phyloP scores from a whole-genome alignment of 1,284 basidiomycete species.

The Ganoderma boninense region DNA sequence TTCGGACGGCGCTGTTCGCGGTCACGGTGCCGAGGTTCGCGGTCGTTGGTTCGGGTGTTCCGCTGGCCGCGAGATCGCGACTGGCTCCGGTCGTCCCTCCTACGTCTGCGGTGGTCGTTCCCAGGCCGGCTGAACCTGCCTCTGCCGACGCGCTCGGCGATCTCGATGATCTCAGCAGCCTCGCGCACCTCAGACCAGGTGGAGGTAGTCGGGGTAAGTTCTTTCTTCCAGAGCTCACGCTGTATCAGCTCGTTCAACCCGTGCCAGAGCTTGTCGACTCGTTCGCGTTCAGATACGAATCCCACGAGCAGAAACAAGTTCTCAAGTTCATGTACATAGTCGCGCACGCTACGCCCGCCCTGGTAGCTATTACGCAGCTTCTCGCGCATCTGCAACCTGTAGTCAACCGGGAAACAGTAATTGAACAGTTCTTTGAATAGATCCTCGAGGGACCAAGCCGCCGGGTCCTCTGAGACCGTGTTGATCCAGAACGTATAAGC shows the following conservation, averaged over 20 bases:
- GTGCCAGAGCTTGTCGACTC: slow-evolving; percentile 46
- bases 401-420: slow-evolving; percentile 53
- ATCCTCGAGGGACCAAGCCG: slow-evolving; percentile 30
- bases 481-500: slow-evolving; percentile 50
- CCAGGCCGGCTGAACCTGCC: background rate
- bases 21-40: background rate
- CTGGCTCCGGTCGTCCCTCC: background rate
- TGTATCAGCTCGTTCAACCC: slow-evolving; percentile 42
- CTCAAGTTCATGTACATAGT: slow-evolving; percentile 44
- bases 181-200: slow-evolving; percentile 24
- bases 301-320: slow-evolving; percentile 45
- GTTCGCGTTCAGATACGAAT: slow-evolving; percentile 37
- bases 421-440: slow-evolving; percentile 51
- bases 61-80: background rate
- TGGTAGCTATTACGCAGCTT: slow-evolving; percentile 31
- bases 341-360: slow-evolving; percentile 21
- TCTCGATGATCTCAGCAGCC: slow-evolving; percentile 28
- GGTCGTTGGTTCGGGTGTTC: background rate
- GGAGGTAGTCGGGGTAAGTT: slow-evolving; percentile 37
- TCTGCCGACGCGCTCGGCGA: slow-evolving; percentile 18
- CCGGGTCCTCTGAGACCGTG: slow-evolving; percentile 39
- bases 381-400: slow-evolving; percentile 33
- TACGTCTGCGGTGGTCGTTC: background rate
- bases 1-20: background rate
- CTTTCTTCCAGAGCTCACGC: slow-evolving; percentile 38